Base-by-base conservation (phyloP, 1,284 basidiomycete species). In the Mycena citricolor region DNA sequence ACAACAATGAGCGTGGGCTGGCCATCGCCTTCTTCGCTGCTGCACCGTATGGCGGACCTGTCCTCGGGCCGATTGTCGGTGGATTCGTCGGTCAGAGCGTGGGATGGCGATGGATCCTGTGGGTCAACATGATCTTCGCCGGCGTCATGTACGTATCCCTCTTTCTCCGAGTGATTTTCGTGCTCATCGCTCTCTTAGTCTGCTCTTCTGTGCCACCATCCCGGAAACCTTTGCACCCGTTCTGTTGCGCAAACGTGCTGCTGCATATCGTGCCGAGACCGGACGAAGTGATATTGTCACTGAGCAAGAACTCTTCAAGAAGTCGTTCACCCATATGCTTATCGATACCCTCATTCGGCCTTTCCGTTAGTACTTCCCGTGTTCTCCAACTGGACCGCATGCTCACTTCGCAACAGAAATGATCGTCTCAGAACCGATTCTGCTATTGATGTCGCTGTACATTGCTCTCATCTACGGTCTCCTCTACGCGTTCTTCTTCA, bases 41-140 rank as follows among this genome's bases (percentile, higher is more conserved):
- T 11, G 54, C 54, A 3, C 54, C 54, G 2, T 55, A 49, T 30
- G 43, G 49, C 16, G 63, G 39, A 59, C 74, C 64, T n/a, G 62
- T 63, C 5, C 45, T 68, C 16, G 69, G 72, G 0, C 73, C 72
- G 4, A 59, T 74, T 21, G 59, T 71, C 14, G 73, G 72, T 28
- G 73, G 70, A 12, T 69, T 57, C 47, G 51, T 63, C 32, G 60
- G 57, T 14, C 57, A 60, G 31, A 55, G 52, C 21, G 44, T 60
- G 17, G 61, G 61, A 5, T 79, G 71, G 70, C 57, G 76, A 23
- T 74, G 71, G 68, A 68, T 77, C 12, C 70, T 76, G 53, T 76
- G 74, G 70, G 58, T 75, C 30, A 65, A 72, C 47, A 64, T 68
- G 49, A 65, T 63, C 33, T 65, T 68, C 47, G 57, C 63, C 16